Percentiles rank a stretch among this genome's conserved stretches.
Evolutionary conservation across 2,329 filamentous ascomycete genomes (phyloP).

Genomic region (Calonectria henricotiae): DNA sequence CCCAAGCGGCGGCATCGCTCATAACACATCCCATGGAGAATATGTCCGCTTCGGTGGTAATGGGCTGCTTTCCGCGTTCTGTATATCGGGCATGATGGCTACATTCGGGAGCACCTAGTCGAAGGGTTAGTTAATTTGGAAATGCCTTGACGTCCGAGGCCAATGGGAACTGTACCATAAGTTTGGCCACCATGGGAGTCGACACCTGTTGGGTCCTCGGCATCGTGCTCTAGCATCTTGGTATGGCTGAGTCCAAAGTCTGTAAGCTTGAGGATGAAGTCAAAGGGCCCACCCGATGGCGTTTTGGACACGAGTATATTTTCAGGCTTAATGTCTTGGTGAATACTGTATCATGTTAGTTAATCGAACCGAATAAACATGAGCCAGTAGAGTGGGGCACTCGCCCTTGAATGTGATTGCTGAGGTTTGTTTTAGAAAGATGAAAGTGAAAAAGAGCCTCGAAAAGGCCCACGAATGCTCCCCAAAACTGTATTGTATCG

Average conservation of each 20-base stretch:
- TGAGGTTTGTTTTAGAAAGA: neutral
- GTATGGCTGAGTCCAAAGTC: neutral
- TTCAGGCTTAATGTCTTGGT: neutral
- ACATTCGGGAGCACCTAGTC: conserved; percentile 1
- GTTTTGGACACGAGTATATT: neutral
- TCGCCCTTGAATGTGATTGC: neutral
- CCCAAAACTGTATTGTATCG: neutral
- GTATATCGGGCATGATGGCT: conserved; percentile 7
- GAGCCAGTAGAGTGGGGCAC: neutral
- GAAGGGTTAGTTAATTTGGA: neutral
- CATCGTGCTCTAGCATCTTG: neutral
- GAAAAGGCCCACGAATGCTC: neutral
- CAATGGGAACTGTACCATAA: neutral
- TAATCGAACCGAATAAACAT: neutral
- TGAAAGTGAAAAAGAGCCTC: neutral
- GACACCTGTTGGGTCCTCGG: neutral
- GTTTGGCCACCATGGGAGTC: neutral
- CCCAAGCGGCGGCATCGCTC: neutral
- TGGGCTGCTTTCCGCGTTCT: neutral
- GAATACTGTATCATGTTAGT: neutral
- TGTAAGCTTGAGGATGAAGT: neutral
- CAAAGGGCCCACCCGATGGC: neutral
- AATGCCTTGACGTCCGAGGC: neutral
- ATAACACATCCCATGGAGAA: conserved; percentile 1
- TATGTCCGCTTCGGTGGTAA: conserved; percentile 6